Evolutionary conservation across 768 basidiomycete species (phyloP).

Genomic region (Termitomyces heimii): DNA sequence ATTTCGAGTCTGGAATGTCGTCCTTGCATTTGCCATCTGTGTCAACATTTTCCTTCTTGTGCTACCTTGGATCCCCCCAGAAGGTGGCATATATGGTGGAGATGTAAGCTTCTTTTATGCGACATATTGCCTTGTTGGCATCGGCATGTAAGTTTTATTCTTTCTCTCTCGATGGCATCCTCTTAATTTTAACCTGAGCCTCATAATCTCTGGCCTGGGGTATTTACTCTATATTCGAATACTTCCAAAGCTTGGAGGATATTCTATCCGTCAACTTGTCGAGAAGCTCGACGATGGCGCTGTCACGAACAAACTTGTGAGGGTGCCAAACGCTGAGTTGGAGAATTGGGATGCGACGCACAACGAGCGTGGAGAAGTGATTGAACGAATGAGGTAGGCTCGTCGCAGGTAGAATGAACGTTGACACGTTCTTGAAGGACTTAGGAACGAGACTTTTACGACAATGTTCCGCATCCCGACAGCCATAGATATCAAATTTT

Average conservation of each 20-base stretch:
- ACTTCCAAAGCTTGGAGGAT: conserved; percentile 36
- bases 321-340: conserved; percentile 22
- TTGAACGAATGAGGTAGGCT: conserved; percentile 1
- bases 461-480: no score
- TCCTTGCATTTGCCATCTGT: conserved; percentile 25
- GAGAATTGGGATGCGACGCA: conserved; percentile 30
- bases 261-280: conserved; percentile 38
- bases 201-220: conserved; percentile 23
- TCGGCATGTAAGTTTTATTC: conserved; percentile 24
- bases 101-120: conserved; percentile 39
- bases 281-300: conserved; percentile 32
- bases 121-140: conserved; percentile 32
- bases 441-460: no score
- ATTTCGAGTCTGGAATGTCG: conserved; percentile 31
- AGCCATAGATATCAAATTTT: no score
- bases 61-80: conserved; percentile 36
- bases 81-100: conserved; percentile 30
- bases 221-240: conserved; percentile 31
- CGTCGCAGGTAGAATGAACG: not conserved
- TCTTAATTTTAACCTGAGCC: conserved; percentile 11
- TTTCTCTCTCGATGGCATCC: not conserved
- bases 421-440: no score
- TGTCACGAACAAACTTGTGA: conserved; percentile 24
- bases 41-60: conserved; percentile 34
- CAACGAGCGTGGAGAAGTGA: conserved; percentile 25